Evolutionary conservation across 2,329 filamentous ascomycete genomes (phyloP).

Genomic region (Curvularia hawaiiensis): DNA sequence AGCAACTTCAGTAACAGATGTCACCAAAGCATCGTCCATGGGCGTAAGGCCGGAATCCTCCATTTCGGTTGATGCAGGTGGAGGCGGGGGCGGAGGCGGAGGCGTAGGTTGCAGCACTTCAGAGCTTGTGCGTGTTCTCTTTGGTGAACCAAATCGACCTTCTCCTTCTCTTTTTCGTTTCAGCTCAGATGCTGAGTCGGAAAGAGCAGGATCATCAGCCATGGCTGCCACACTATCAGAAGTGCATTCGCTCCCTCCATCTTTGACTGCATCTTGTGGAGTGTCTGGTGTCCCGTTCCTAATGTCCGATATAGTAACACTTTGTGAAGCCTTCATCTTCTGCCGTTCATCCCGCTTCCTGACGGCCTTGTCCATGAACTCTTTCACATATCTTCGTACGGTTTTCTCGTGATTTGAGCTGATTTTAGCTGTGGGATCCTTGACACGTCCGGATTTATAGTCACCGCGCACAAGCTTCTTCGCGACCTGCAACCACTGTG

Average conservation of each 20-base stretch:
- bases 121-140: conserved; percentile 38
- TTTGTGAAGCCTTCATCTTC: conserved; percentile 59
- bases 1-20: conserved; percentile 21
- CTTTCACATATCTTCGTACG: conserved; percentile 80
- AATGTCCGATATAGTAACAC: conserved; percentile 33
- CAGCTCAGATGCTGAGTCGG: conserved; percentile 35
- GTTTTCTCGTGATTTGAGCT: conserved; percentile 79
- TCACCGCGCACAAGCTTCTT: conserved; percentile 93
- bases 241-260: not conserved
- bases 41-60: conserved; percentile 36
- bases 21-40: conserved; percentile 27
- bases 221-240: conserved; percentile 30
- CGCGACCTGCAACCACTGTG: conserved; percentile 57
- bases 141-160: conserved; percentile 33
- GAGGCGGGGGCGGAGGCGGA: conserved; percentile 49
- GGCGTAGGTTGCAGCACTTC: conserved; percentile 50
- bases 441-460: conserved; percentile 86
- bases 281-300: conserved; percentile 27
- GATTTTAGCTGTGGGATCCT: conserved; percentile 74
- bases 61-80: conserved; percentile 35
- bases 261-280: conserved; percentile 15
- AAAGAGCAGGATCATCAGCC: conserved; percentile 26
- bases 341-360: conserved; percentile 68
- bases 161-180: conserved; percentile 49
- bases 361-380: conserved; percentile 86